Evolutionary conservation across 345 rosid genomes (phyloP), one percentile per base, ranked within the genome.

Genomic region (Clausena lansium): DNA sequence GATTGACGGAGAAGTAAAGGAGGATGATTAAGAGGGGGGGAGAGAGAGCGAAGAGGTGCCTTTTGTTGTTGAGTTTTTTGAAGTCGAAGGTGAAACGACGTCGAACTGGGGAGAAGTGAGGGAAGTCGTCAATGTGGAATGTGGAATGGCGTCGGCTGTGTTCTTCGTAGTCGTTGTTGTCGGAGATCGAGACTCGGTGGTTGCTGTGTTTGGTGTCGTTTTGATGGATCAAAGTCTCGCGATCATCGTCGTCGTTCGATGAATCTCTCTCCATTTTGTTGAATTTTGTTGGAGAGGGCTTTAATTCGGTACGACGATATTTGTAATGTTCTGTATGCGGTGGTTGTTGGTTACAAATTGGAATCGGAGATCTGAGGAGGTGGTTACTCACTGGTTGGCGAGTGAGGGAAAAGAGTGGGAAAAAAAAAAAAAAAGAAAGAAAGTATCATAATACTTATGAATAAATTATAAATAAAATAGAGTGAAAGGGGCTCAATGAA

Each of bases 181-280:
- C 5, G 50, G 50, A 45, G 50, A 17, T 13, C 3, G 50, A 17
- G 50, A 45, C 1, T 45, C 50, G 79, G 64, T 39, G 84, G 76
- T 39, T 55, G 54, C 64, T 30, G 55, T 70, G 82, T 22, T 86
- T 89, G 81, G 86, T 82, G 76, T 91, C 91, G 81, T 91, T 87
- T 79, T 90, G 93, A 17, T 79, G 88, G 74, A 90, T 87, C 6
- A 94, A 81, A 73, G 80, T 83, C 71, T 77, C 86, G 74, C 86
- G 89, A 67, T 90, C 98, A 27, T 90, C 98, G 32, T 92, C 94
- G 2, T 91, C 96, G 69, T 92, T 97, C 22, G 88, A 86, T 38
- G 89, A 86, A 78, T 84, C 88, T 45, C 89, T 83, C 13, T 87
- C 93, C 98, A 94, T 94, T 59, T 45, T 45, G 60, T 38, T 35